Evolutionary conservation across 1,139 yeast genomes (phyloP).

Genomic region (Yamadazyma siamensis): DNA sequence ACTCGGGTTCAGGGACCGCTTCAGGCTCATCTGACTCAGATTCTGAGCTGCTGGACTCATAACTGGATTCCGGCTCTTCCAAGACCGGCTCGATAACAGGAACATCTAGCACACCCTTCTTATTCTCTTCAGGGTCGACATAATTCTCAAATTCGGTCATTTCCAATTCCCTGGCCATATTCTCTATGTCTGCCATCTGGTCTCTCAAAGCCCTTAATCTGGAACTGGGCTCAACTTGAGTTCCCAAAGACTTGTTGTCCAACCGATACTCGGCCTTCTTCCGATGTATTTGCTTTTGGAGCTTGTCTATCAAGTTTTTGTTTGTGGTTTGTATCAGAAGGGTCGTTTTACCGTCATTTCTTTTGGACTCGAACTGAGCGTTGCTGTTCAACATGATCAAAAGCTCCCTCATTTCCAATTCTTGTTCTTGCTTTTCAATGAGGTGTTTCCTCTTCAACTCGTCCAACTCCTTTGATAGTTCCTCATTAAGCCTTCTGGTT

Average conservation of each 20-base stretch:
- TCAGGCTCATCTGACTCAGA: slow-evolving; percentile 15
- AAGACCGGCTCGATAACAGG: slow-evolving; percentile 13
- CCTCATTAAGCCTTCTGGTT: slow-evolving; percentile 66
- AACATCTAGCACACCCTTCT: slow-evolving; percentile 7
- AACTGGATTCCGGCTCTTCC: slow-evolving; percentile 16
- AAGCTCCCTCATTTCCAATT: slow-evolving; percentile 83
- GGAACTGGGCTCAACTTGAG: slow-evolving; percentile 71
- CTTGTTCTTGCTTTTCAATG: slow-evolving; percentile 80
- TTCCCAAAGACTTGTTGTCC: slow-evolving; percentile 54
- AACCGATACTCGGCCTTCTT: slow-evolving; percentile 60
- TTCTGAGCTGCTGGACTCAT: slow-evolving; percentile 12
- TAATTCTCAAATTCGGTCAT: slow-evolving; percentile 69
- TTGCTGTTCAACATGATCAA: slow-evolving; percentile 57
- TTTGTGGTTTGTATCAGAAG: slow-evolving; percentile 37
- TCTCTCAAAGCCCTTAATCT: slow-evolving; percentile 73
- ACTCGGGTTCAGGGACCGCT: slow-evolving; percentile 14
- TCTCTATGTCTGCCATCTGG: slow-evolving; percentile 82
- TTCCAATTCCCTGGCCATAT: slow-evolving; percentile 82
- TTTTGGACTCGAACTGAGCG: slow-evolving; percentile 30
- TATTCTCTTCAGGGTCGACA: slow-evolving; percentile 19
- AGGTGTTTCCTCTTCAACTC: slow-evolving; percentile 69
- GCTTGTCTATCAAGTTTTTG: slow-evolving; percentile 43
- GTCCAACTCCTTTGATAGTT: slow-evolving; percentile 62
- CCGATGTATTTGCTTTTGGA: slow-evolving; percentile 59
- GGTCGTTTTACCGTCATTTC: slow-evolving; percentile 35